A percentile compares a stretch with the other conserved stretches of the same genome.
phyloP scores from a whole-genome alignment of 129 eudicot species.

The Cynara cardunculus region DNA sequence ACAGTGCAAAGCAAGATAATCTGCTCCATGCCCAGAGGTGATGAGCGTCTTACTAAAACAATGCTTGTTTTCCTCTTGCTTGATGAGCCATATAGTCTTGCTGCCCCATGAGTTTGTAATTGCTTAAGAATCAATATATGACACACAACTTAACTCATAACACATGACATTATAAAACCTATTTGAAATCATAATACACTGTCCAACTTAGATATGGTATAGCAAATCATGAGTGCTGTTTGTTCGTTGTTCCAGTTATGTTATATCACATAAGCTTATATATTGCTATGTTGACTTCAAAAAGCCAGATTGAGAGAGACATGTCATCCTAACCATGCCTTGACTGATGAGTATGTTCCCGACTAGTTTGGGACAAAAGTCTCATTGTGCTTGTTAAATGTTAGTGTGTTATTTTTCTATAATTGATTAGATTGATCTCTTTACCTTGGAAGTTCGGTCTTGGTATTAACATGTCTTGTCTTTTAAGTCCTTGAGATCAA shows the following conservation, averaged over 20 bases:
- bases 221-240: conserved; percentile 5
- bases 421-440: not conserved
- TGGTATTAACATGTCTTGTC: not conserved
- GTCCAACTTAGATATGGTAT: not conserved
- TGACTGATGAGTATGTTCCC: not conserved
- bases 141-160: conserved; percentile 16
- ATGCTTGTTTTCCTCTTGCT: conserved; percentile 14
- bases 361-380: conserved; percentile 6
- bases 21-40: conserved; percentile 2
- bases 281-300: conserved; percentile 5
- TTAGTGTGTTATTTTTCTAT: conserved; percentile 3
- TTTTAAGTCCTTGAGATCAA: not conserved
- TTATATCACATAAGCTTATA: not conserved
- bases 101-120: not conserved
- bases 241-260: conserved; percentile 12
- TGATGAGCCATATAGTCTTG: not conserved
- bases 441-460: not conserved
- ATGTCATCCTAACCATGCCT: not conserved
- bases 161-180: conserved; percentile 1
- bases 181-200: not conserved
- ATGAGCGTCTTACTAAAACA: not conserved
- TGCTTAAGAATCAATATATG: not conserved
- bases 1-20: not conserved
- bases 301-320: conserved; percentile 9
- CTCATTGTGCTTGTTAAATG: not conserved